Conservation (phyloP, 2,329 filamentous ascomycete species). For the Westerdykella sp. region DNA sequence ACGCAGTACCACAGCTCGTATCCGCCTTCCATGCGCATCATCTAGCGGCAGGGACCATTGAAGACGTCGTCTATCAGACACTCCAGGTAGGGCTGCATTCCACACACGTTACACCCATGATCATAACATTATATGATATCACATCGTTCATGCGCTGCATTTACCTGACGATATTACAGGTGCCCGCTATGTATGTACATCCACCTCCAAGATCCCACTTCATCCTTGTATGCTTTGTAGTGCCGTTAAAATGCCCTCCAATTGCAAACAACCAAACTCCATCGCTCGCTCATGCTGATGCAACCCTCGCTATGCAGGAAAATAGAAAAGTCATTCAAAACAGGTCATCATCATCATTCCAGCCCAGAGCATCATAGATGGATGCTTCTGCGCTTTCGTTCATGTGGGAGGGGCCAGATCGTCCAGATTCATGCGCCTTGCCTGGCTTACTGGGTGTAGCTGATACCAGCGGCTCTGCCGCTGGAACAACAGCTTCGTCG, state of each 20-base stretch:
- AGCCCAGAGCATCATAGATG: conserved; percentile 43
- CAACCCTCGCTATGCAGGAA: conserved; percentile 28
- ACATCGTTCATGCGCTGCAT: too few species aligned
- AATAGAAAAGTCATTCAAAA: conserved; percentile 9
- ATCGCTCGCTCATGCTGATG: conserved; percentile 7
- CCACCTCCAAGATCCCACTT: too few species aligned
- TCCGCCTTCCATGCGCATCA: too few species aligned
- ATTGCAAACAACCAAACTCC: conserved; percentile 7
- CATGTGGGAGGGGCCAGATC: background rate
- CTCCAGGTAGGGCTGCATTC: too few species aligned
- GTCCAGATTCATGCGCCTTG: background rate
- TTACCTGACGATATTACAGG: too few species aligned
- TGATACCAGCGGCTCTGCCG: background rate
- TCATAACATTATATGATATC: too few species aligned
- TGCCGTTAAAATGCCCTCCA: conserved; percentile 15
- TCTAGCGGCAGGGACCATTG: too few species aligned
- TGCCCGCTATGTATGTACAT: too few species aligned
- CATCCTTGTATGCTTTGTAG: background rate
- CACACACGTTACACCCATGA: too few species aligned
- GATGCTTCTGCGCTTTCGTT: conserved; percentile 13
- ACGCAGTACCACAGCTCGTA: too few species aligned
- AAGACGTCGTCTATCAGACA: too few species aligned
- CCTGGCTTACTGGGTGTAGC: conserved; percentile 4
- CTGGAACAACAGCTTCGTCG: background rate
- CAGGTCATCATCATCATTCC: conserved; percentile 40